Base-by-base conservation (phyloP, 2,329 filamentous ascomycete genomes). In the Alternaria atra region DNA sequence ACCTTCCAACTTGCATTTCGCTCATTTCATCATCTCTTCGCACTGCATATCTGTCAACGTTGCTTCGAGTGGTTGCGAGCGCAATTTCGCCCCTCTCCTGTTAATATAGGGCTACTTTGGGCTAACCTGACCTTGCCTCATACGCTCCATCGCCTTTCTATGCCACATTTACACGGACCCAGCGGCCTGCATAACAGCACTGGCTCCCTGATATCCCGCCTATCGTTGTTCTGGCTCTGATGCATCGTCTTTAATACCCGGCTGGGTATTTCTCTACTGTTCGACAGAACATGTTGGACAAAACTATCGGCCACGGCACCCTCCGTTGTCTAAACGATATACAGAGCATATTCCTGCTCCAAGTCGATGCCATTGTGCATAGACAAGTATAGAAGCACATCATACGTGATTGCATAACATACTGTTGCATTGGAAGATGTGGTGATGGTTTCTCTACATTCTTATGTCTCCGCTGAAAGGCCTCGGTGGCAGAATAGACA, bases 81-180 rank as follows among this genome's bases (percentile, higher is more conserved):
- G 10, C 30, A 48, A 6, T 25, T 35, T 25, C 17, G 32, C 46
- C 46, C 30, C 46, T 48, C 46, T 48, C 30, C 12, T 17, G 54
- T 66, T 67, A 70, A 71, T 70, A 66, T 71, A 67, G 61, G 64
- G 63, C 59, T 60, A 72, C 62, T 65, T 55, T 62, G 47, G 30
- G 53, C 54, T 40, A 39, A 47, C 55, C 50, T 46, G 37, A 20
- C 20, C 44, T 53, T 55, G 50, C 40, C 46, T 27, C 44, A 35
- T 12, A 35, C 25, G 20, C 55, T 27, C 52, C 54, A 44, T 42
- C 52, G 55, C 55, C 27, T 55, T 60, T 50, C 53, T 52, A 52
- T 25, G 25, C 43, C 20, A 51, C 37, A 39, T 23, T 37, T 35
- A 46, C 17, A 44, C 39, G 40, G 47, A 52, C 34, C 9, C 8